Evolutionary conservation across 495 filamentous ascomycete genomes (phyloP).

Genomic region (Apodospora peruviana): DNA sequence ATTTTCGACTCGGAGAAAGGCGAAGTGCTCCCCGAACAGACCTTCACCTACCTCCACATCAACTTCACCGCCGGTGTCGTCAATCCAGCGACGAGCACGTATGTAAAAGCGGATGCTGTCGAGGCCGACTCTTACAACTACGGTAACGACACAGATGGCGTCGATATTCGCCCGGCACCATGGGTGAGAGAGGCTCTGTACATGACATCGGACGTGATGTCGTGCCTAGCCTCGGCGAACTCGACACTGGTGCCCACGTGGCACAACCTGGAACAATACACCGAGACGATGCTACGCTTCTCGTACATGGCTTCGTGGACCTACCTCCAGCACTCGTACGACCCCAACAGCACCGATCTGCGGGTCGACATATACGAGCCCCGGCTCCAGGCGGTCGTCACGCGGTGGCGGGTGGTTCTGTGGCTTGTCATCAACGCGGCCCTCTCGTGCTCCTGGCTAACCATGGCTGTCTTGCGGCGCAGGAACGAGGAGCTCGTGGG

Average conservation of each 20-base stretch:
- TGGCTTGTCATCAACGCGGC: not conserved
- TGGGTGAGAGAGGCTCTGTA: not conserved
- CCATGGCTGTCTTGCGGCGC: not conserved
- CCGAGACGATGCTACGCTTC: not conserved
- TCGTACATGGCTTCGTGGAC: conserved; percentile 1
- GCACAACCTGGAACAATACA: not conserved
- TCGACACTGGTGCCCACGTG: not conserved
- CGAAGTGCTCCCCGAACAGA: not conserved
- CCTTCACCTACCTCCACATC: not conserved
- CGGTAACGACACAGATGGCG: not conserved
- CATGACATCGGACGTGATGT: not conserved
- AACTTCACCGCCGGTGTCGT: conserved; percentile 1
- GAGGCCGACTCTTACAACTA: not conserved
- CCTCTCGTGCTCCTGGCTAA: not conserved
- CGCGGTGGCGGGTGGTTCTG: not conserved
- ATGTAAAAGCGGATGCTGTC: not conserved
- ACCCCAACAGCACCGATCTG: conserved; percentile 3
- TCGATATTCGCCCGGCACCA: not conserved
- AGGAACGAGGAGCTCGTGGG: not conserved
- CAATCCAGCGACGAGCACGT: not conserved
- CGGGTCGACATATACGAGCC: not conserved
- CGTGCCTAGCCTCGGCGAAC: not conserved
- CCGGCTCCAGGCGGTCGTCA: not conserved
- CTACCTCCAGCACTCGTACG: not conserved
- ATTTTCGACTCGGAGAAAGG: not conserved